Evolutionary conservation across 345 rosid genomes (phyloP), one percentile per base, ranked within the genome.

Genomic region (Eucalyptus paniculata): DNA sequence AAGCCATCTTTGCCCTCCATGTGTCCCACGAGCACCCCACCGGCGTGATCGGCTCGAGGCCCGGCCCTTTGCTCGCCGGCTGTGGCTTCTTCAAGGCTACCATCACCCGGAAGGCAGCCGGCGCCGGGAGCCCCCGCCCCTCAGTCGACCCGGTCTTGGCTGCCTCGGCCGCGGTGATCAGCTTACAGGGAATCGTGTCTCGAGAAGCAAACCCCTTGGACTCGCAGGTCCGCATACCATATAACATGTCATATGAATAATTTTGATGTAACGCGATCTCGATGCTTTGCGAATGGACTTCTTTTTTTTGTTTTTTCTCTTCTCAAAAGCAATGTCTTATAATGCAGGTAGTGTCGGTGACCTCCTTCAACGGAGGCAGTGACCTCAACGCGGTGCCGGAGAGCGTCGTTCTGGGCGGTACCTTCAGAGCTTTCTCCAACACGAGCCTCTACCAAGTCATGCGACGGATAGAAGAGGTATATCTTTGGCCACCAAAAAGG

Each of bases 181-280:
- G 98, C 90, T 92, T 97, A 86, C 99, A 97, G 77, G 95, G 98
- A 50, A 94, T 97, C 67, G 97, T 97, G 15, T 97, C 99, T 37
- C 97, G 98, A 10, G 98, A 97, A 94, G 96, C 98, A 12, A 95
- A 95, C 87, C 99, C 99, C 40, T 87, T 97, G 37, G 99, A 97
- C 45, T 92, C 99, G 13, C 98, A 96, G 94, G 99, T 96, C 16
- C 47, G 81, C 89, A 42, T 53, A 4, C 30, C 12, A 53, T 30
- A 17, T 21, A 42, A 23, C 42, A 2, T 65, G 47, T 24, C 40
- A 11, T 26, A 47, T 28, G 23, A 86, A n/a, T 28, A 15, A 65
- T 65, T 65, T 65, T n/a, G 53, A 65, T n/a, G 37, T n/a, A 15
- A 65, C 77, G n/a, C 32, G 37, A 65, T n/a, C 9, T n/a, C 37